These are phyloP conservation scores for Acmispon strigosus DNA, from an alignment of 306 rosid genomes.

Conservation along the genomic window DNA sequence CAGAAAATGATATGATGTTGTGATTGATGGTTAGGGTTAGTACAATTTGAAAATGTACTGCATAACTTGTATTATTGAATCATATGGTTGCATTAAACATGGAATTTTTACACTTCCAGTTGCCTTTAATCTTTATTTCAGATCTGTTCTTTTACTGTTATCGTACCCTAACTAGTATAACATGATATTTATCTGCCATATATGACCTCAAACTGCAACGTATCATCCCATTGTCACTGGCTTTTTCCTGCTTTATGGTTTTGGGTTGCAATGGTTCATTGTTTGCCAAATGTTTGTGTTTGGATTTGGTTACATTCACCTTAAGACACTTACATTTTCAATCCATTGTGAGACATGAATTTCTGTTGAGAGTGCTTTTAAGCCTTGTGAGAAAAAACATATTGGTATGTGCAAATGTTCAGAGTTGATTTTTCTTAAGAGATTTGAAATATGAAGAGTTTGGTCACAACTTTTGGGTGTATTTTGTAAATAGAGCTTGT, in stretches of 20 bases:
- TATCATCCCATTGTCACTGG: not conserved
- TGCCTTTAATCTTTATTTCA: no score
- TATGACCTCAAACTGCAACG: not conserved
- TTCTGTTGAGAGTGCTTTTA: no score
- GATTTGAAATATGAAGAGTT: constrained; percentile 22
- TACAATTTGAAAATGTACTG: not conserved
- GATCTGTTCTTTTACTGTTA: not conserved
- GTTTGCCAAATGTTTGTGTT: not conserved
- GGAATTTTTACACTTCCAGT: not conserved
- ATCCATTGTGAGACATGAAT: no score
- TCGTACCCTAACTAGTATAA: no score
- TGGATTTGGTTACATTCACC: no score
- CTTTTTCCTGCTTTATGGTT: not conserved
- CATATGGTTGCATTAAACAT: not conserved
- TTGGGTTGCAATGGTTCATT: no score
- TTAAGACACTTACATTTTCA: no score
- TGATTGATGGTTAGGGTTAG: not conserved
- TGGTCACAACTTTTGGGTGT: constrained; percentile 22
- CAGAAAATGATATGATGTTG: constrained; percentile 35
- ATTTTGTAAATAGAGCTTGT: not conserved
- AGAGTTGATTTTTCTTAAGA: no score
- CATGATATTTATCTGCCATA: no score
- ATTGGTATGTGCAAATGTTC: no score
- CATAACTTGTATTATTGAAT: not conserved
- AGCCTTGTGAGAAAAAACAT: no score